Evolutionary conservation across 306 rosid species (phyloP), one percentile per base, ranked within the genome.

Genomic region (Hippophae rhamnoides): DNA sequence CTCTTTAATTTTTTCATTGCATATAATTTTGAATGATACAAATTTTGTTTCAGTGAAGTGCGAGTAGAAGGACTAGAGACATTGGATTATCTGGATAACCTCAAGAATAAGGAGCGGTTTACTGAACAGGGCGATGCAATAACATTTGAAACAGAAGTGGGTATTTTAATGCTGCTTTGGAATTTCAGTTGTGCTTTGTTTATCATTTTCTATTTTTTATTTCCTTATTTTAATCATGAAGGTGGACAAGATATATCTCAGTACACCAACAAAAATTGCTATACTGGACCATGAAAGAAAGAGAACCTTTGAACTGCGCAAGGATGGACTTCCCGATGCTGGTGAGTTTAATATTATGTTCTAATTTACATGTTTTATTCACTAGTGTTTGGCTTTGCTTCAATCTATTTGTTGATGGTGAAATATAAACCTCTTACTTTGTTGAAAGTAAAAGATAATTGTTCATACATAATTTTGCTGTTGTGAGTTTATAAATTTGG

Each of bases 51-150:
- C 62, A 85, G 95, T 64, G 97, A 85, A 74, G 97, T 89, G 63
- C 83, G 90, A 13, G 71, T 89, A 56, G 97, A 85, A 78, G 90
- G 97, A 64, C 56, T 85, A 48, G 97, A 89, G 81, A 89, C 95
- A 56, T 65, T 75, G 58, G 90, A 89, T 78, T 89, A 85, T 79
- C 76, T 89, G 72, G 94, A 89, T 72, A 84, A 85, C 70, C 72
- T 89, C 77, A 79, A 78, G 80, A 66, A 76, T 40, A 75, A 63
- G 71, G 83, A 85, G 70, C 72, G 88, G 12, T 69, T 72, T 60
- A 85, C 96, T 56, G 94, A 88, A 73, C 96, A 88, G 76, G 96
- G 89, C 63, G 86, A 85, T 78, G 82, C 88, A 48, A 66, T 88
- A 54, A 83, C 88, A 8, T 82, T 88, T 8, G 96, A 88, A 69